phyloP scores from a whole-genome alignment of 2,329 filamentous ascomycete species.

The Talaromyces piceae region DNA sequence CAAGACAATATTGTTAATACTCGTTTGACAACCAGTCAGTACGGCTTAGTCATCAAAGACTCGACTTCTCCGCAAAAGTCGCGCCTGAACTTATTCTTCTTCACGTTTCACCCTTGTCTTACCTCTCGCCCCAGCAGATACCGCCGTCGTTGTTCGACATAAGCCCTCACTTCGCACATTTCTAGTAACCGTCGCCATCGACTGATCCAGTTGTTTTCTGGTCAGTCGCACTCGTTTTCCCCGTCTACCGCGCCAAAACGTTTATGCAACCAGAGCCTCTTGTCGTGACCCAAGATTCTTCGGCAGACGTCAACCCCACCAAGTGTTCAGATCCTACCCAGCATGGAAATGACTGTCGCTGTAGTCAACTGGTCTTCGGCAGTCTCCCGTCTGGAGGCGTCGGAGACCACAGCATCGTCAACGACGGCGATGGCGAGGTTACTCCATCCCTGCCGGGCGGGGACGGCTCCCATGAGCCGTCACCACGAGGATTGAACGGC shows the following conservation, averaged over 20 bases:
- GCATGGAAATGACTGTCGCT: constrained; percentile 50
- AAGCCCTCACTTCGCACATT: background rate
- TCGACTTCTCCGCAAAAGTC: background rate
- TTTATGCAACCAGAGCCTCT: constrained; percentile 60
- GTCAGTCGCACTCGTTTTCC: constrained; percentile 46
- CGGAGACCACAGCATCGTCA: constrained; percentile 23
- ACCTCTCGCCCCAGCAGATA: background rate
- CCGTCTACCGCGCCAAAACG: constrained; percentile 28
- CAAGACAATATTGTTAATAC: background rate
- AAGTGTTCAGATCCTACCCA: constrained; percentile 39
- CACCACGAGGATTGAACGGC: constrained; percentile 25
- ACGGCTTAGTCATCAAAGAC: background rate
- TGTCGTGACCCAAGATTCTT: constrained; percentile 42
- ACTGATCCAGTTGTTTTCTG: constrained; percentile 46
- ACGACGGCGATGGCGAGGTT: constrained; percentile 16
- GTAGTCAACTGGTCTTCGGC: constrained; percentile 38
- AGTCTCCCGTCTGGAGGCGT: constrained; percentile 34
- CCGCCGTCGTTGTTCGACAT: background rate
- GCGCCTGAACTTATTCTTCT: background rate
- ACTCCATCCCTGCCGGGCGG: constrained; percentile 18
- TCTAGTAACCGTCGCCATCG: constrained; percentile 17
- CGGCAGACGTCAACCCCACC: constrained; percentile 31
- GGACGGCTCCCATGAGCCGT: constrained; percentile 14
- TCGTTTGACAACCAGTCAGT: background rate
- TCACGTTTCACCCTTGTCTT: background rate